Conservation (phyloP, 805 yeast genomes). For the Metschnikowia koreensis region DNA sequence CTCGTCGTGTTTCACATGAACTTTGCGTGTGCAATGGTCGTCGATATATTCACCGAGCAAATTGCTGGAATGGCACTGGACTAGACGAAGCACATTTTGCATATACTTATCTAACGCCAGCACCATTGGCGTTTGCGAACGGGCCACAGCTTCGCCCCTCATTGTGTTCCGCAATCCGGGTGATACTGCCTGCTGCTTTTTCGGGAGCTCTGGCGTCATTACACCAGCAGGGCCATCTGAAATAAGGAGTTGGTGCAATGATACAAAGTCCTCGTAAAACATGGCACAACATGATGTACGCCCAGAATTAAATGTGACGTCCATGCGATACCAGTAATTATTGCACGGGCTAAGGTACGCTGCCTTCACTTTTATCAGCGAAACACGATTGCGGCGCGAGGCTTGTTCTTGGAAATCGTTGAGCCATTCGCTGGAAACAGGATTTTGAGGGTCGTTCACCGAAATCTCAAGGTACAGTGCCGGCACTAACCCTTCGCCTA, state of each 20-base stretch:
- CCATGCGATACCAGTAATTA: slow-evolving; percentile 37
- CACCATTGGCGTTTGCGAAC: slow-evolving; percentile 5
- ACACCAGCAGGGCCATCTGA: neutral
- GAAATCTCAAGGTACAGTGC: slow-evolving; percentile 40
- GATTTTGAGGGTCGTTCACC: slow-evolving; percentile 36
- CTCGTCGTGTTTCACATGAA: slow-evolving; percentile 4
- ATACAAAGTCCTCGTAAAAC: slow-evolving; percentile 37
- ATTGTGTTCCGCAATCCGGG: neutral
- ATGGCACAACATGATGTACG: slow-evolving; percentile 27
- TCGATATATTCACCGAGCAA: slow-evolving; percentile 7
- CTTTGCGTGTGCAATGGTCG: slow-evolving; percentile 7
- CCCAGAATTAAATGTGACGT: slow-evolving; percentile 20
- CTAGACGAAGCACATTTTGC: neutral
- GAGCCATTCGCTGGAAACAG: slow-evolving; percentile 34
- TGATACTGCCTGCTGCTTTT: neutral
- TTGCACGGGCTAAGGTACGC: slow-evolving; percentile 25
- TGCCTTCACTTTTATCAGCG: slow-evolving; percentile 21
- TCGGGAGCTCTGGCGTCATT: neutral
- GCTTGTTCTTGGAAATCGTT: slow-evolving; percentile 15
- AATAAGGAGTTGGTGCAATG: slow-evolving; percentile 23
- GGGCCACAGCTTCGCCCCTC: slow-evolving; percentile 6
- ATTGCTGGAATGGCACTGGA: neutral
- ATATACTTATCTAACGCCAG: slow-evolving; percentile 9
- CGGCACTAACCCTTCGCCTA: slow-evolving; percentile 34
- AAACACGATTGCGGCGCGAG: slow-evolving; percentile 8